Evolutionary conservation across 1,284 basidiomycete species (phyloP).

Genomic region (Tylopilus sp.): DNA sequence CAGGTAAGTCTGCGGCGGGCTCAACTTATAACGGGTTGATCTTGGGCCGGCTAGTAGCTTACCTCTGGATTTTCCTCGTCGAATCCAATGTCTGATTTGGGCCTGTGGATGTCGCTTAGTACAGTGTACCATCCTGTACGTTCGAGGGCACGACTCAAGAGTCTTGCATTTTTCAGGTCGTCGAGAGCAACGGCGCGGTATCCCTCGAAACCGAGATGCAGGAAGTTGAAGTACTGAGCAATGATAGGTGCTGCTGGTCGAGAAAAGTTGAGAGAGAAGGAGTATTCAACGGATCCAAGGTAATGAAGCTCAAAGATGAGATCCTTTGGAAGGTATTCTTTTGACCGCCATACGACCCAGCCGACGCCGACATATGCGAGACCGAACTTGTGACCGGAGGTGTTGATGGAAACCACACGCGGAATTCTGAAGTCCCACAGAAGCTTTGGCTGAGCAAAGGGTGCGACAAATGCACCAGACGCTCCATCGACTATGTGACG

Average conservation of each 20-base stretch:
- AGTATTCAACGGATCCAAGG: constrained; percentile 56
- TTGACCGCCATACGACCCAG: constrained; percentile 81
- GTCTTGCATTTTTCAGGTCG: constrained; percentile 80
- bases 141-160: constrained; percentile 84
- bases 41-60: constrained; percentile 8
- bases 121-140: constrained; percentile 72
- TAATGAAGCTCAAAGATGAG: constrained; percentile 94
- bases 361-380: constrained; percentile 84
- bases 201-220: constrained; percentile 81
- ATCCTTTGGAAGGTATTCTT: constrained; percentile 75
- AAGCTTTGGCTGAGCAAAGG: constrained; percentile 75
- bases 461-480: constrained; percentile 81
- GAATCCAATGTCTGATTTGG: constrained; percentile 25
- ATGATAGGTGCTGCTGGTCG: constrained; percentile 88
- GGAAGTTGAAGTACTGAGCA: constrained; percentile 87
- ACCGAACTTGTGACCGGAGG: constrained; percentile 88
- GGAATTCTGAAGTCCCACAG: constrained; percentile 85
- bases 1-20: constrained; percentile 49
- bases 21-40: constrained; percentile 3
- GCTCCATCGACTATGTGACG: constrained; percentile 60
- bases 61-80: constrained; percentile 58
- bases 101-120: constrained; percentile 66
- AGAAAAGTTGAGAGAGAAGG: constrained; percentile 94
- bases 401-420: constrained; percentile 85
- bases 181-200: constrained; percentile 70